A percentile compares a stretch with the other conserved stretches of the same genome.
Evolutionary conservation across 2,329 filamentous ascomycete species (phyloP).

Genomic region (Emergomyces orientalis): DNA sequence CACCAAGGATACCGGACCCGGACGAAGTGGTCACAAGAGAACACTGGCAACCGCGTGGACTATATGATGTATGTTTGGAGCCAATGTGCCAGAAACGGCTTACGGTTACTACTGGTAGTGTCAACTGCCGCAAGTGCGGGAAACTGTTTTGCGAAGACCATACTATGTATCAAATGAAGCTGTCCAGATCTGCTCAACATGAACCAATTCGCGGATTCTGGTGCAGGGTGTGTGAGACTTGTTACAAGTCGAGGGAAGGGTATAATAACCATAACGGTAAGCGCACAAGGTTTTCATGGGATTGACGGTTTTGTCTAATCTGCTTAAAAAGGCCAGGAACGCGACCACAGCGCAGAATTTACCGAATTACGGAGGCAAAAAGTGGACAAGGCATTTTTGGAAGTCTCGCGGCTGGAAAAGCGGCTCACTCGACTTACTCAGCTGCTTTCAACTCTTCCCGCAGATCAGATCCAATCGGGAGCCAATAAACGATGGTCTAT

Average conservation of each 20-base stretch:
- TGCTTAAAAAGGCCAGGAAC: constrained; percentile 44
- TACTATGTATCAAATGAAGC: constrained; percentile 99
- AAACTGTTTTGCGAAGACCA: constrained; percentile 93
- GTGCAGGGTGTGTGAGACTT: constrained; percentile 97
- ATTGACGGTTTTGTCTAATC: constrained; percentile 11
- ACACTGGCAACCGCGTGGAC: constrained; percentile 76
- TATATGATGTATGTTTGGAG: constrained; percentile 74
- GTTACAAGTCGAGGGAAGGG: constrained; percentile 90
- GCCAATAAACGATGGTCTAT: constrained; percentile 43
- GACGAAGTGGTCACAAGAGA: constrained; percentile 80
- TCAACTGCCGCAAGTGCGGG: constrained; percentile 92
- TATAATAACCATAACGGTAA: constrained; percentile 77
- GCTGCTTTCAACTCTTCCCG: constrained; percentile 64
- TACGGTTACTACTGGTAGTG: constrained; percentile 67
- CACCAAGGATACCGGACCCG: constrained; percentile 52
- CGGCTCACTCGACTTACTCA: constrained; percentile 82
- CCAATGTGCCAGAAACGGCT: constrained; percentile 73
- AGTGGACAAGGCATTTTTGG: constrained; percentile 76
- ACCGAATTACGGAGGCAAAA: constrained; percentile 60
- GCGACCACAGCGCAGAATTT: constrained; percentile 67
- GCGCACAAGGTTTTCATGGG: neutral
- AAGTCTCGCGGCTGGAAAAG: constrained; percentile 84
- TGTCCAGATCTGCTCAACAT: constrained; percentile 78
- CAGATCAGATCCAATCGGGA: constrained; percentile 50
- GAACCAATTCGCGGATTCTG: constrained; percentile 85